Conservation (phyloP, 805 yeast species). For the Saccharomycodes ludwigii region DNA sequence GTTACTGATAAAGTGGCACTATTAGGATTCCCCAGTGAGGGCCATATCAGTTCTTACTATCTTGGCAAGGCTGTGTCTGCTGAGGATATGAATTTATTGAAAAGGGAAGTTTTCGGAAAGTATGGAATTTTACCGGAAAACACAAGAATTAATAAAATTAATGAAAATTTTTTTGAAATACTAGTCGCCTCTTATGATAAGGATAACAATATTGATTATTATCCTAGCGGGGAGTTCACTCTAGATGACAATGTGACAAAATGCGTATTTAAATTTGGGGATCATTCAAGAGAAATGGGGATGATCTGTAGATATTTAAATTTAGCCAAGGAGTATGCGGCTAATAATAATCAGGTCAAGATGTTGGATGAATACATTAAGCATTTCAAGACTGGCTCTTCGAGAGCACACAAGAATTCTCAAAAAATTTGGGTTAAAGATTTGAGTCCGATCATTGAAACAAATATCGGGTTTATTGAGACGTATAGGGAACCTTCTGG, state of each 20-base stretch:
- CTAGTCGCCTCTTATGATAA: conserved; percentile 54
- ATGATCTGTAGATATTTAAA: conserved; percentile 43
- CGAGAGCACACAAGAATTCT: conserved; percentile 74
- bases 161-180: conserved; percentile 38
- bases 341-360: conserved; percentile 57
- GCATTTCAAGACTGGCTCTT: conserved; percentile 69
- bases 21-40: conserved; percentile 69
- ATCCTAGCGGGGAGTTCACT: conserved; percentile 34
- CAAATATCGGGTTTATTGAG: conserved; percentile 84
- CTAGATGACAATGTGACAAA: conserved; percentile 28
- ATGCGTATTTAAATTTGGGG: conserved; percentile 59
- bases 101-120: conserved; percentile 25
- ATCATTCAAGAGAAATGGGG: conserved; percentile 54
- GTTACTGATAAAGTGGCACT: conserved; percentile 35
- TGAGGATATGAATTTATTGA: conserved; percentile 53
- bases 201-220: conserved; percentile 35
- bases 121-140: conserved; percentile 47
- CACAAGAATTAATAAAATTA: conserved; percentile 54
- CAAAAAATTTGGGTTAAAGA: conserved; percentile 85
- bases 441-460: conserved; percentile 62
- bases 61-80: conserved; percentile 36
- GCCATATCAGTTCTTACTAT: conserved; percentile 69
- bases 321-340: conserved; percentile 49
- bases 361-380: conserved; percentile 57
- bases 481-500: conserved; percentile 90